Evolutionary conservation across 306 rosid species (phyloP).

Genomic region (Dicorynia guianensis): DNA sequence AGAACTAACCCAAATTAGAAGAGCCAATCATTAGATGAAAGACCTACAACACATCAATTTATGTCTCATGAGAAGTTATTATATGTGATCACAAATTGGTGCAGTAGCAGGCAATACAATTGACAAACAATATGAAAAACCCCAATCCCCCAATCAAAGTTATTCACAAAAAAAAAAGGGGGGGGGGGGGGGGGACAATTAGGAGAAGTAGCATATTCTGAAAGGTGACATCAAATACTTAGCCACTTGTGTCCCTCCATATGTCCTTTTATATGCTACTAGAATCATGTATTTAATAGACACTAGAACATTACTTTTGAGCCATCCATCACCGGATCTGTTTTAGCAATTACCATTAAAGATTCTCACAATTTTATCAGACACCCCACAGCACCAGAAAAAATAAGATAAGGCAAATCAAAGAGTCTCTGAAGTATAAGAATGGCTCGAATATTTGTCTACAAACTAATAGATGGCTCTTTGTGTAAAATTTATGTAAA

Average conservation of each 20-base stretch:
- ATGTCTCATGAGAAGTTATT: constrained; percentile 44
- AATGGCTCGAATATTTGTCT: not conserved
- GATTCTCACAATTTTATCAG: not conserved
- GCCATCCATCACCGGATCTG: constrained; percentile 18
- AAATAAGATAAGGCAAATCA: constrained; percentile 4
- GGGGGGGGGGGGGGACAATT: no score
- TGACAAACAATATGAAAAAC: constrained; percentile 11
- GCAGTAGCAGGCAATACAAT: constrained; percentile 17
- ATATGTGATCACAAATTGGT: constrained; percentile 22
- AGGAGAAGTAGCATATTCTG: constrained; percentile 35
- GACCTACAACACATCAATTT: constrained; percentile 70
- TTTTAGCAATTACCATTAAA: constrained; percentile 23
- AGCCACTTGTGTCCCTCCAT: not conserved
- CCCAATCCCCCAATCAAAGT: constrained; percentile 9
- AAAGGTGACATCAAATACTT: constrained; percentile 28
- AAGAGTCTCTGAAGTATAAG: constrained; percentile 9
- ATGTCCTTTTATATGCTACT: constrained; percentile 32
- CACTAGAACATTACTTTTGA: constrained; percentile 14
- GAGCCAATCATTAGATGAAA: constrained; percentile 92
- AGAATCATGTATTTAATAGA: constrained; percentile 8
- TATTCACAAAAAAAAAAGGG: constrained; percentile 23
- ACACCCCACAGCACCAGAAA: constrained; percentile 6
- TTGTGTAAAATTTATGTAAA: not conserved
- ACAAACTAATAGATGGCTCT: constrained; percentile 32
- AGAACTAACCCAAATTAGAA: constrained; percentile 81